Conservation (phyloP, 345 rosid species). For the Eucalyptus victrix region DNA sequence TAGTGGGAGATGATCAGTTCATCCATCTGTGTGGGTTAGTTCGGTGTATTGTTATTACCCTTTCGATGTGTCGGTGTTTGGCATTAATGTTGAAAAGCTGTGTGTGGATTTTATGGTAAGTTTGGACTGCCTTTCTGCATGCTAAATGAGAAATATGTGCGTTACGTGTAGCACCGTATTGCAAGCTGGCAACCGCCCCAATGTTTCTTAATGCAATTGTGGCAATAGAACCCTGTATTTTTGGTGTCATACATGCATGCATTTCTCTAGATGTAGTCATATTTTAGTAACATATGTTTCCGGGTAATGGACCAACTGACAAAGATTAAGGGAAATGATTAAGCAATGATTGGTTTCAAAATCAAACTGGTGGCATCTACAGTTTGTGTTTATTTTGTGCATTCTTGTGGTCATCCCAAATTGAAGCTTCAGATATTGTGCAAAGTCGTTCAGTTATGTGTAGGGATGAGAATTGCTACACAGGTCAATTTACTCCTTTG, state of each 20-base stretch:
- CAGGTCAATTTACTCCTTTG: background rate
- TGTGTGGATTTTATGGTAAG: background rate
- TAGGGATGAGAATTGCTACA: background rate
- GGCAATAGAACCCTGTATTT: background rate
- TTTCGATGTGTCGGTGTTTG: background rate
- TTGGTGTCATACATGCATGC: background rate
- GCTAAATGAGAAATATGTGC: background rate
- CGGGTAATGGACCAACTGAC: background rate
- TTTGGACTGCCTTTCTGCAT: background rate
- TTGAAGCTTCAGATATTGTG: background rate
- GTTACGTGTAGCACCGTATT: background rate
- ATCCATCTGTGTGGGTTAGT: background rate
- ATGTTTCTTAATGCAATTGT: background rate
- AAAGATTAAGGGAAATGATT: background rate
- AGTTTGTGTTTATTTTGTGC: background rate
- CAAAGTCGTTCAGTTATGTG: background rate
- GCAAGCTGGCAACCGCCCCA: background rate
- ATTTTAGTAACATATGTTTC: background rate
- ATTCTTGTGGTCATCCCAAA: background rate
- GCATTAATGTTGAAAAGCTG: background rate
- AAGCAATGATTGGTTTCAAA: background rate
- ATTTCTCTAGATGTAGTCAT: background rate
- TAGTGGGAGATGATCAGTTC: background rate
- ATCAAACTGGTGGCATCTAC: background rate
- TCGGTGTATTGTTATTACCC: background rate